Evolutionary conservation across 305 asterid species (phyloP).

Genomic region (Fraxinus floribunda): DNA sequence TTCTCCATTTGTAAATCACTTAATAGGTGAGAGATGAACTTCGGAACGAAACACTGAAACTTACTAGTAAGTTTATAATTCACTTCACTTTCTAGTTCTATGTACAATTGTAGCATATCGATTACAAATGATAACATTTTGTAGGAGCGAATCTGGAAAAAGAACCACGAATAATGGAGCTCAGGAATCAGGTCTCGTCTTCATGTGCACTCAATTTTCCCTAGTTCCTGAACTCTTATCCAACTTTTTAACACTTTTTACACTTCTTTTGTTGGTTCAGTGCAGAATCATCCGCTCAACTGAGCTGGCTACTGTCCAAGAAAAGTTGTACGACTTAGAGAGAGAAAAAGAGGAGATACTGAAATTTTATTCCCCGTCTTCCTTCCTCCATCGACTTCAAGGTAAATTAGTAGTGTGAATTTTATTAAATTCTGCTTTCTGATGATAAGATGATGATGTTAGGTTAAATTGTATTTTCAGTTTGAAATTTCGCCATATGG

Average conservation of each 20-base stretch:
- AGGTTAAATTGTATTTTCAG: background rate
- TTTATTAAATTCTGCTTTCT: background rate
- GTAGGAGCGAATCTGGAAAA: constrained; percentile 87
- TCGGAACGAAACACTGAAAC: constrained; percentile 80
- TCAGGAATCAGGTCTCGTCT: constrained; percentile 80
- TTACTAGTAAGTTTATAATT: constrained; percentile 64
- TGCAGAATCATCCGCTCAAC: constrained; percentile 89
- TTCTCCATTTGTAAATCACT: constrained; percentile 18
- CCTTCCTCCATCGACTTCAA: constrained; percentile 70
- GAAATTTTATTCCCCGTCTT: constrained; percentile 61
- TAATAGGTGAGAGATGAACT: constrained; percentile 84
- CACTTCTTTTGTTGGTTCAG: constrained; percentile 45
- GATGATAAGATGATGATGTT: background rate
- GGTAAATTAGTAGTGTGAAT: constrained; percentile 39
- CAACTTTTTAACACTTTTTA: background rate
- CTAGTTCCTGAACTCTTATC: constrained; percentile 2
- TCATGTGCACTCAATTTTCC: background rate
- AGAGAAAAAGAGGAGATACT: constrained; percentile 65
- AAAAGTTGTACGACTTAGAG: constrained; percentile 70
- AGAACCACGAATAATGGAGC: constrained; percentile 83
- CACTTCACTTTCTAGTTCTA: background rate
- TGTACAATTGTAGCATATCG: background rate
- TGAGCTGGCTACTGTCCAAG: constrained; percentile 93
- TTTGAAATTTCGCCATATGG: background rate
- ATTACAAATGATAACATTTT: constrained; percentile 7